A percentile compares a stretch with the other conserved stretches of the same genome.
phyloP scores from a whole-genome alignment of 495 filamentous ascomycete species.

The Hypoxylon cercidicola region DNA sequence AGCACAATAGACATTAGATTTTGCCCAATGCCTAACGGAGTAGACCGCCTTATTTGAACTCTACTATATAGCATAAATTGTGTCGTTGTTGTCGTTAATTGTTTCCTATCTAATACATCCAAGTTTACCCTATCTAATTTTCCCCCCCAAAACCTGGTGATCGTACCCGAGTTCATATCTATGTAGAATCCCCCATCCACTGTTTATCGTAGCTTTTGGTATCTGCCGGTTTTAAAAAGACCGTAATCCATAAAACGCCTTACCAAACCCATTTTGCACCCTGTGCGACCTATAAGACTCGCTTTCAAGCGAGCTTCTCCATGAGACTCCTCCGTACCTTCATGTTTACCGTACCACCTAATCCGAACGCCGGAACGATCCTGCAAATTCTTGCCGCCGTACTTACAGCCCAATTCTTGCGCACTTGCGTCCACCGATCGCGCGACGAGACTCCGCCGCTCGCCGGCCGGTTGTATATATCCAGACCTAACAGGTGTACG shows the following conservation, averaged over 20 bases:
- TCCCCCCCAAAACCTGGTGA: neutral
- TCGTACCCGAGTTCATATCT: slow-evolving; percentile 1
- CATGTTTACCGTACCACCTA: slow-evolving; percentile 90
- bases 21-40: neutral
- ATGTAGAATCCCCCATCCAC: slow-evolving; percentile 1
- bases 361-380: slow-evolving; percentile 93
- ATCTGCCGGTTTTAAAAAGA: slow-evolving; percentile 11
- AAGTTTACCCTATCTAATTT: neutral
- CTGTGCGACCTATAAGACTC: slow-evolving; percentile 1
- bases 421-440: slow-evolving; percentile 71
- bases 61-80: slow-evolving; percentile 8
- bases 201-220: slow-evolving; percentile 9
- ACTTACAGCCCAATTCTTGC: slow-evolving; percentile 80
- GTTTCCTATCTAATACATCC: neutral
- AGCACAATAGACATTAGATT: slow-evolving; percentile 11
- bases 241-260: slow-evolving; percentile 20
- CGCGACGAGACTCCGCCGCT: slow-evolving; percentile 55
- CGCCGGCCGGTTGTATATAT: slow-evolving; percentile 82
- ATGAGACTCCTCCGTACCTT: slow-evolving; percentile 69
- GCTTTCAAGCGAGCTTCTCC: slow-evolving; percentile 51
- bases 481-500: slow-evolving; percentile 86
- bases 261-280: slow-evolving; percentile 6
- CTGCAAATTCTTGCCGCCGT: slow-evolving; percentile 84
- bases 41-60: neutral
- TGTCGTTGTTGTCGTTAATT: slow-evolving; percentile 1